These are phyloP conservation scores for Trichosporon inkin DNA, from an alignment of 1,284 basidiomycete species.

Conservation along the genomic window DNA sequence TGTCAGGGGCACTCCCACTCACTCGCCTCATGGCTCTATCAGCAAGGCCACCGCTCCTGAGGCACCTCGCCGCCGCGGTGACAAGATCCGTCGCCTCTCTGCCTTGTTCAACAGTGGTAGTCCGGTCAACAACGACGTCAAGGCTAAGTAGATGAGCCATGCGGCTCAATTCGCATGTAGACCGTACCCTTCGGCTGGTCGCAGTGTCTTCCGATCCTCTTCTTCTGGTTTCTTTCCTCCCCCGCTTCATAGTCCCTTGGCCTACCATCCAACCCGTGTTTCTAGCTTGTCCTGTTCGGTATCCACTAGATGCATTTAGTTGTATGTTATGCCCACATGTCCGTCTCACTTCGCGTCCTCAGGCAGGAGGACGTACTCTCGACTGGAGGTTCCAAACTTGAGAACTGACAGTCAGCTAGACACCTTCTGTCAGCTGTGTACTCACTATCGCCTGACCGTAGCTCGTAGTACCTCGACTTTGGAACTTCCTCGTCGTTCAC, in stretches of 20 bases:
- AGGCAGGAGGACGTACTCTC: slow-evolving; percentile 84
- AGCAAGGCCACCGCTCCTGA: background rate
- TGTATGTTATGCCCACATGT: slow-evolving; percentile 2
- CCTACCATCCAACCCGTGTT: background rate
- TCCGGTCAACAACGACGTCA: background rate
- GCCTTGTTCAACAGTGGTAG: background rate
- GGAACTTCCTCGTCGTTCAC: slow-evolving; percentile 87
- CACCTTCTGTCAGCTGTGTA: slow-evolving; percentile 1
- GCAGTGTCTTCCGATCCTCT: background rate
- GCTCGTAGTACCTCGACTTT: slow-evolving; percentile 81
- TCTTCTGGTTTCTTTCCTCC: background rate
- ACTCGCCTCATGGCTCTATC: background rate
- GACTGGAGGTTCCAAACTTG: slow-evolving; percentile 79
- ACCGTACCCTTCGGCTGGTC: background rate
- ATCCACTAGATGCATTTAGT: background rate
- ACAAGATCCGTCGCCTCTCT: slow-evolving; percentile 4
- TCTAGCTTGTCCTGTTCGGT: slow-evolving; percentile 1
- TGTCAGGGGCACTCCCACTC: background rate
- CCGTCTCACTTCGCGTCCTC: slow-evolving; percentile 58
- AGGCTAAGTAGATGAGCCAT: background rate
- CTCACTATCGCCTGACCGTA: slow-evolving; percentile 79
- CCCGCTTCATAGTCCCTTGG: background rate
- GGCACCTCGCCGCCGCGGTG: background rate
- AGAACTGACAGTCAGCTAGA: slow-evolving; percentile 59
- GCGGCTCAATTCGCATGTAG: background rate